Evolutionary conservation across 768 basidiomycete species (phyloP), one percentile per base, ranked within the genome.

Genomic region (Trametes elegans): DNA sequence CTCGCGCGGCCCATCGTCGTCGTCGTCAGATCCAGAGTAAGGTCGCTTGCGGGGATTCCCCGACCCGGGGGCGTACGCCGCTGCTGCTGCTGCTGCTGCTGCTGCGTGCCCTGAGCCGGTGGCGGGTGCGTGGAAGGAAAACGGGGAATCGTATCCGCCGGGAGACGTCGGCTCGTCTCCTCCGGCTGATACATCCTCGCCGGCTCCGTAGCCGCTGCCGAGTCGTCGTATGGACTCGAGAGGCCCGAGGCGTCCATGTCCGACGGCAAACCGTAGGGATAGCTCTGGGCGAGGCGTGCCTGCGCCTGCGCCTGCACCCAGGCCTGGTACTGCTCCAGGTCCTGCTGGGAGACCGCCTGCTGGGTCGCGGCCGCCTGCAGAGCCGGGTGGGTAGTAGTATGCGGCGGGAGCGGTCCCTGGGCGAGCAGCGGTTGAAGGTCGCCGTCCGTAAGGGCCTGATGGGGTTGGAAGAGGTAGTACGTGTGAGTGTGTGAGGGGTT

Each of bases 91-190:
- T 53, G 55, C 29, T 23, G 47, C 53, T 50, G 65, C 28, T 62
- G 61, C 41, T 66, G 67, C 44, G 65, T 61, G 55, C 19, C 56
- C 32, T 38, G 57, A 18, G 23, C 57, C 73, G 73, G 76, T 71
- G 48, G 77, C 71, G 68, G 84, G 85, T 59, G 86, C 79, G 75
- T 84, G 80, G 83, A 87, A 90, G 76, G 79, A 88, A 81, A 89
- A 89, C 50, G 87, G 87, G 56, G 83, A 85, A 71, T 85, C 85
- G 60, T 51, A 55, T 61, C 68, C 66, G 61, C 62, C 50, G 59
- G 70, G 66, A 55, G 66, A 62, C 57, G 65, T 61, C 45, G 67
- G 68, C 52, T 71, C 68, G 61, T 66, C 63, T 64, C 49, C 60
- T 58, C 59, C 63, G 68, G 62, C 51, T 52, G 45, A 13, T 39